Evolutionary conservation across 768 basidiomycete species (phyloP), one percentile per base, ranked within the genome.

Genomic region (Tricholoma matsutake): DNA sequence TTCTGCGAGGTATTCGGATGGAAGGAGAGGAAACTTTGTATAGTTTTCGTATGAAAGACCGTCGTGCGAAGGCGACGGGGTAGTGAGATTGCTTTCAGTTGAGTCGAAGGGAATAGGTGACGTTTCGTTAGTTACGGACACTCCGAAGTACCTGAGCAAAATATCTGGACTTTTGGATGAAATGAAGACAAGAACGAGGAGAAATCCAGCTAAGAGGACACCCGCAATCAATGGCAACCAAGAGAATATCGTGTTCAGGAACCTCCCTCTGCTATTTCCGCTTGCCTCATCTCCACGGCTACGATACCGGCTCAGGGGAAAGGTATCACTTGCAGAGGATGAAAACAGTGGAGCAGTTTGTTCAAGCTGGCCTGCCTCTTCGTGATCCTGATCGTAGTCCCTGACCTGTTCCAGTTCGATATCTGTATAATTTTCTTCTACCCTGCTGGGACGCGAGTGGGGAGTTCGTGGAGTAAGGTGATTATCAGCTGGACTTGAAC

Each of bases 381-480:
- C 65, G 51, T 76, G 72, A 41, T 74, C 73, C 60, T 78, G 76
- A 37, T 75, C 71, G 55, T 78, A 75, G 37, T 73, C 72, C 3
- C 67, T 69, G 25, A 75, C 52, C 29, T 81, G 74, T 20, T 80
- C 73, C 13, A 83, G 74, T 59, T 85, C 83, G n/a, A 76, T 67
- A 51, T 80, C 80, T 8, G 78, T 77, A 68, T 80, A 78, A 8
- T 76, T 81, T 67, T 84, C 83, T 67, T 86, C 83, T 54, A 80
- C 79, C 67, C 79, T 78, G 54, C 84, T 86, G 43, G 84, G 78
- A 63, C 83, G 83, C 35, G 84, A 83, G 70, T 83, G 86, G 56
- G 86, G 86, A 29, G 86, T 87, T 58, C 86, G 77, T 2, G 86
- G 86, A 16, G 85, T 86, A 29, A 83, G 52, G 59, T 72, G 77